These are phyloP conservation scores for Tolypocladium amazonense DNA, from an alignment of 2,329 filamentous ascomycete genomes.

Conservation along the genomic window DNA sequence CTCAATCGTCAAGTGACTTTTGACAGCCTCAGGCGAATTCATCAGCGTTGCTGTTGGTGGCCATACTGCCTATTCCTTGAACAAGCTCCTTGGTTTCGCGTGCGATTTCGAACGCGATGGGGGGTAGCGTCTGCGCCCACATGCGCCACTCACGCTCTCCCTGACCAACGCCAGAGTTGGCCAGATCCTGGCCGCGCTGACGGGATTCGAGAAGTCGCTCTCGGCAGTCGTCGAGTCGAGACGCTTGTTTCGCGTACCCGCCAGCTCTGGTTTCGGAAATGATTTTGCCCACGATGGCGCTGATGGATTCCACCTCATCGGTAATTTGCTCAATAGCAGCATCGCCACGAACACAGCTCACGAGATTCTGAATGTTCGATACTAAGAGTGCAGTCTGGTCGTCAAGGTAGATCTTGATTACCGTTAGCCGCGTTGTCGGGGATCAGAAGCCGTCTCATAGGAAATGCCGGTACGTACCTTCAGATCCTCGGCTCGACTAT, in stretches of 20 bases:
- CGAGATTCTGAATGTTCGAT: constrained; percentile 71
- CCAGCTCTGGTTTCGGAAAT: constrained; percentile 52
- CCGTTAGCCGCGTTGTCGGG: constrained; percentile 6
- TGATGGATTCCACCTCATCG: constrained; percentile 61
- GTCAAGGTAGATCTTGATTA: constrained; percentile 59
- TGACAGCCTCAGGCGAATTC: constrained; percentile 32
- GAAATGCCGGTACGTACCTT: constrained; percentile 22
- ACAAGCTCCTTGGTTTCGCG: constrained; percentile 67
- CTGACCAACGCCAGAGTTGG: constrained; percentile 33
- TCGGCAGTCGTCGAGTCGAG: constrained; percentile 51
- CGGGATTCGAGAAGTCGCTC: constrained; percentile 54
- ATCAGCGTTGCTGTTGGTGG: constrained; percentile 20
- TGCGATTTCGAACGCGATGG: constrained; percentile 79
- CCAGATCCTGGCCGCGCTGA: constrained; percentile 49
- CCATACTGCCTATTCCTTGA: constrained; percentile 30
- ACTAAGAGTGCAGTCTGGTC: constrained; percentile 73
- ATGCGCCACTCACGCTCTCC: constrained; percentile 47
- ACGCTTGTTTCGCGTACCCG: constrained; percentile 39
- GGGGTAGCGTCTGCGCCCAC: constrained; percentile 63
- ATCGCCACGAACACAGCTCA: constrained; percentile 58
- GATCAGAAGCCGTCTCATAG: constrained; percentile 6
- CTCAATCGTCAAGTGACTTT: not conserved
- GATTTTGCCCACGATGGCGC: constrained; percentile 59
- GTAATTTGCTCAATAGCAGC: constrained; percentile 54
- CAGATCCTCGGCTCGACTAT: constrained; percentile 37